Evolutionary conservation across 352 stramenopile species (phyloP).

Genomic region (Hyaloperonospora brassicae): DNA sequence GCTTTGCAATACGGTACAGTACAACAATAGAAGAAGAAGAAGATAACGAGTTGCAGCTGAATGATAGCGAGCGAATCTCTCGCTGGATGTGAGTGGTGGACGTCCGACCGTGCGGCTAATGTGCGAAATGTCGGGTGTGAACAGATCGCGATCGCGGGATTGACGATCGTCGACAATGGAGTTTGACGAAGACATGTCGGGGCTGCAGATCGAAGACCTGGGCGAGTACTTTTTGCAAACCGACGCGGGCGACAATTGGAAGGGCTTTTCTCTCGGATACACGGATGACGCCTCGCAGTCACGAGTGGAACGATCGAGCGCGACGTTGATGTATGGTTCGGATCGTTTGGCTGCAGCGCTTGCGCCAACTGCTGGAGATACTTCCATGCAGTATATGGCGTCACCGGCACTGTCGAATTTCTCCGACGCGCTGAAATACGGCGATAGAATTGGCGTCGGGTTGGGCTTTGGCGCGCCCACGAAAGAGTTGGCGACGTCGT

Average conservation of each 20-base stretch:
- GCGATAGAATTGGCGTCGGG: conserved; percentile 17
- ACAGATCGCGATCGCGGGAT: no score
- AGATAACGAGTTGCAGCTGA: no score
- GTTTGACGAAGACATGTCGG: conserved; percentile 63
- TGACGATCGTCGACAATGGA: conserved; percentile 26
- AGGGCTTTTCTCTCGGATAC: conserved; percentile 63
- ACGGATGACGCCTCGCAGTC: conserved; percentile 36
- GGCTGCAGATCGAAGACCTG: conserved; percentile 67
- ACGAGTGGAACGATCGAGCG: conserved; percentile 16
- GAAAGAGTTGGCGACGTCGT: conserved; percentile 29
- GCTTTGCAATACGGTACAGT: no score
- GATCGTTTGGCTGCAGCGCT: conserved; percentile 1
- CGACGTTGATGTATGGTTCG: conserved; percentile 4
- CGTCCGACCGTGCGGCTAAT: no score
- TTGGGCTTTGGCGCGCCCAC: conserved; percentile 23
- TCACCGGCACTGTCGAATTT: conserved; percentile 40
- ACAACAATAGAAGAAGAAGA: no score
- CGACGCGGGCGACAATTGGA: conserved; percentile 58
- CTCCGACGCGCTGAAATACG: conserved; percentile 38
- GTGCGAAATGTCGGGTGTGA: no score
- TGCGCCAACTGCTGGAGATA: conserved; percentile 6
- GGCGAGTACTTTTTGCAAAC: conserved; percentile 62
- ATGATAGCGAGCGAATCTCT: no score
- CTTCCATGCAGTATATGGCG: conserved; percentile 20
- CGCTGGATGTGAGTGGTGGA: no score